Percentiles rank a stretch among this genome's conserved stretches.
These are phyloP conservation scores for Chrysanthemum makinoi DNA, from an alignment of 129 eudicot species.

Conservation along the genomic window DNA sequence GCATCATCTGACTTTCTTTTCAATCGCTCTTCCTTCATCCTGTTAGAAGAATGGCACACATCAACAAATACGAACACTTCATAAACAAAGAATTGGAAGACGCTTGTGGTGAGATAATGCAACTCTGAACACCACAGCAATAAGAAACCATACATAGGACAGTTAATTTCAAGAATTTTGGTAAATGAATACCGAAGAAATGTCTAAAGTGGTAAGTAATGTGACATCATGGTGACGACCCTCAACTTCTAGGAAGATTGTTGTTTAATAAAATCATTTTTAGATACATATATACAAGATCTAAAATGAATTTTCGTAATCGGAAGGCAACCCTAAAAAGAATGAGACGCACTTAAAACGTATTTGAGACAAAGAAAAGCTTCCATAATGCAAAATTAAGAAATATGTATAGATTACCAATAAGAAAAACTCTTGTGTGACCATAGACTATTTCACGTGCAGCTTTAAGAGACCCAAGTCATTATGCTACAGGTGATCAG, in stretches of 20 bases:
- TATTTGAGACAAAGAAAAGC: too few relatives aligned
- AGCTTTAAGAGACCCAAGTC: not conserved
- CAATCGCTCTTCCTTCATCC: constrained; percentile 90
- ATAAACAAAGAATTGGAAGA: not conserved
- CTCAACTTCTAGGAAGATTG: not conserved
- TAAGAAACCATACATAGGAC: not conserved
- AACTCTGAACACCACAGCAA: not conserved
- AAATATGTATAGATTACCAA: not conserved
- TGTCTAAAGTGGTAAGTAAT: not conserved
- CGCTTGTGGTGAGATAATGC: not conserved
- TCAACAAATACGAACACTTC: not conserved
- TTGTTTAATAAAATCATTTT: too few relatives aligned
- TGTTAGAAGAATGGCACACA: constrained; percentile 15
- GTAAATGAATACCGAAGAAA: not conserved
- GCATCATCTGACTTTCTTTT: constrained; percentile 62
- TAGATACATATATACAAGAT: too few relatives aligned
- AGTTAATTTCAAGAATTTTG: not conserved
- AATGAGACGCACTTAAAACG: too few relatives aligned
- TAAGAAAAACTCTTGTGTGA: not conserved
- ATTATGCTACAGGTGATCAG: not conserved
- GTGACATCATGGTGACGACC: not conserved
- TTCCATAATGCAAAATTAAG: not conserved
- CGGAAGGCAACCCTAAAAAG: not conserved
- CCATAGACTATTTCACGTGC: not conserved
- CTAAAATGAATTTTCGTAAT: too few relatives aligned